Base-by-base conservation (phyloP, 2,329 filamentous ascomycete species). In the Beauveria australis region DNA sequence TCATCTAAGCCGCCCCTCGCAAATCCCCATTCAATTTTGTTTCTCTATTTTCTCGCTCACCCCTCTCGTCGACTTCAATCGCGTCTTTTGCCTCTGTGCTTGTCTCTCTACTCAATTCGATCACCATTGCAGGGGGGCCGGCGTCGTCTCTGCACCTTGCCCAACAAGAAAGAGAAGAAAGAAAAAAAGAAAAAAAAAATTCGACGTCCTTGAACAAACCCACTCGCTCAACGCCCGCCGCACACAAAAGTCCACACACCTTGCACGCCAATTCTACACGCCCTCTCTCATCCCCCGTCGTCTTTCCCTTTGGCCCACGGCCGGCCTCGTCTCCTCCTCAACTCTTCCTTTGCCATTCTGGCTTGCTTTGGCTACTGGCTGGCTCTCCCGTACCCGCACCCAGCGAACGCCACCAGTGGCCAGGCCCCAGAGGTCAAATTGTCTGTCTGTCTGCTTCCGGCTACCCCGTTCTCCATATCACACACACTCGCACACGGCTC, bases 391-490 rank as follows among this genome's bases (percentile, higher is more conserved):
- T 51, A 58, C 55, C 55, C 55, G 56, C 47, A 53, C 48, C 12
- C 33, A 52, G 48, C 40, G 14, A 46, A 44, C 56, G 56, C 56
- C 56, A 59, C 56, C 56, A 19, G 37, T 49, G 54, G 46, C 14
- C 22, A 18, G 12, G 18, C n/a, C 41, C 41, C 56, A 53, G 56
- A 43, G 56, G 56, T 59, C 56, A 59, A 37, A 59, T 53, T 59
- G 37, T 43, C 51, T 14, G 43, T 47, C 51, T 28, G 33, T 52
- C 48, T 44, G 37, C 56, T 59, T 59, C 56, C 56, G 56, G 56
- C 33, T 59, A 53, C 56, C 56, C 56, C 40, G 56, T 59, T 24
- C 56, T 22, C 46, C 44, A 33, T 43, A 26, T 51, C 56, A 37
- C 46, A 49, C 46, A 41, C 51, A 41, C 33, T 18, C 28, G 14